Evolutionary conservation across 129 eudicot species (phyloP).

Genomic region (Chrysanthemum lavandulifolium): DNA sequence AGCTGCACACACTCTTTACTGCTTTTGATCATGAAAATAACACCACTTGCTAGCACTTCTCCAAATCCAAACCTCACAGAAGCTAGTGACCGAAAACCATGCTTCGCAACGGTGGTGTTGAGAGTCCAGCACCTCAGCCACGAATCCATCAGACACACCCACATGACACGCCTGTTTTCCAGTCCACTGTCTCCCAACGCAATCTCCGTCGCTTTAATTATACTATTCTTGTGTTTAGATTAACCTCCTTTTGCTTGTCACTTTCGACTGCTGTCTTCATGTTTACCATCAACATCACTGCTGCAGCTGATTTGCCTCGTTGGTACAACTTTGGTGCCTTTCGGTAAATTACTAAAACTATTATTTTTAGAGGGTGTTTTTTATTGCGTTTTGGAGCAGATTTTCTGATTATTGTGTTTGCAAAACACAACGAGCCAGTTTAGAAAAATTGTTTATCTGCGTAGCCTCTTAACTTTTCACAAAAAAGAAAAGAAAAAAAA

Average conservation of each 20-base stretch:
- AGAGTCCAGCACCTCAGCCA: conserved; percentile 45
- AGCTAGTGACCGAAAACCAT: background rate
- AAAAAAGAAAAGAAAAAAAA: background rate
- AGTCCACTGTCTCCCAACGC: conserved; percentile 56
- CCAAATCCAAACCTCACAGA: too few species aligned
- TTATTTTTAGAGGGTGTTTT: background rate
- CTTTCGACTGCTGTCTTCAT: conserved; percentile 59
- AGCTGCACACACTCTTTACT: too few species aligned
- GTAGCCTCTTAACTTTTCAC: background rate
- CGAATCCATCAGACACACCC: conserved; percentile 42
- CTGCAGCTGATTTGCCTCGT: conserved; percentile 30
- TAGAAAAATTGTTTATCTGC: background rate
- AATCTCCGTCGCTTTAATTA: conserved; percentile 63
- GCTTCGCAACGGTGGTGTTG: conserved; percentile 45
- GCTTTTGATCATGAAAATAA: too few species aligned
- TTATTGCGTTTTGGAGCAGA: too few species aligned
- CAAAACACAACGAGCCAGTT: too few species aligned
- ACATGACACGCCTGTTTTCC: conserved; percentile 48
- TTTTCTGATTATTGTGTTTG: too few species aligned
- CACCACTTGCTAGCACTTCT: too few species aligned
- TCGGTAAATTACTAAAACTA: conserved; percentile 33
- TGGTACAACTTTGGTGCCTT: conserved; percentile 64
- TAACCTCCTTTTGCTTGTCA: conserved; percentile 60
- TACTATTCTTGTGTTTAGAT: conserved; percentile 46
- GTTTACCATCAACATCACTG: conserved; percentile 45